phyloP scores from a whole-genome alignment of 129 eudicot genomes.

The Escallonia rubra region DNA sequence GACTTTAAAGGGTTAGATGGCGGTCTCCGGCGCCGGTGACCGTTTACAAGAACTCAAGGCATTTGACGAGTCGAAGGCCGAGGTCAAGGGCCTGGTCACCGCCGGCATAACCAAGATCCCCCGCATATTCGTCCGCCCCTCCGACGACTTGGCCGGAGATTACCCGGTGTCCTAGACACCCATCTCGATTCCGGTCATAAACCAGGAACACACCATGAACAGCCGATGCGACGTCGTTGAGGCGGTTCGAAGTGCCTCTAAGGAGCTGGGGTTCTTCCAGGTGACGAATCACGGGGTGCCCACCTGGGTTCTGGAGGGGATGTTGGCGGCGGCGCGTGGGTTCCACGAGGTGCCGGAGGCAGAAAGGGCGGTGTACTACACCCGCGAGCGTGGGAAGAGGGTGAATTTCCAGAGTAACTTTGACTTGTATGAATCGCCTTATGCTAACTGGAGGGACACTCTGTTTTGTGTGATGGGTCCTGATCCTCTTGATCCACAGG shows the following conservation, averaged over 20 bases:
- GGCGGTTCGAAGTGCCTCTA: constrained; percentile 8
- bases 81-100: constrained; percentile 30
- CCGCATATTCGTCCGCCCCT: not conserved
- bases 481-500: constrained; percentile 18
- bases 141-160: not conserved
- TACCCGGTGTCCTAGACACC: not conserved
- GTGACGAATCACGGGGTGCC: constrained; percentile 24
- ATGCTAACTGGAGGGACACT: constrained; percentile 45
- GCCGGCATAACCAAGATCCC: constrained; percentile 21
- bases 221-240: not conserved
- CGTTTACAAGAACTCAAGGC: constrained; percentile 19
- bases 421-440: constrained; percentile 17
- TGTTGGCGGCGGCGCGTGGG: constrained; percentile 18
- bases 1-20: not conserved
- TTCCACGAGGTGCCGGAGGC: constrained; percentile 32
- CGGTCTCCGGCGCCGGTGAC: constrained; percentile 5
- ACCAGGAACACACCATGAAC: not conserved
- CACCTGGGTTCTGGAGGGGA: constrained; percentile 17
- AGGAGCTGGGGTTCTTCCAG: constrained; percentile 30
- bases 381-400: not conserved
- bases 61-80: constrained; percentile 34
- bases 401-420: constrained; percentile 17
- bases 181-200: not conserved
- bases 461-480: constrained; percentile 23
- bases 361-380: constrained; percentile 20